Percentiles rank a stretch among this genome's conserved stretches.
Conservation (phyloP, 1,139 yeast species). For the Yamadazyma dendronema region DNA sequence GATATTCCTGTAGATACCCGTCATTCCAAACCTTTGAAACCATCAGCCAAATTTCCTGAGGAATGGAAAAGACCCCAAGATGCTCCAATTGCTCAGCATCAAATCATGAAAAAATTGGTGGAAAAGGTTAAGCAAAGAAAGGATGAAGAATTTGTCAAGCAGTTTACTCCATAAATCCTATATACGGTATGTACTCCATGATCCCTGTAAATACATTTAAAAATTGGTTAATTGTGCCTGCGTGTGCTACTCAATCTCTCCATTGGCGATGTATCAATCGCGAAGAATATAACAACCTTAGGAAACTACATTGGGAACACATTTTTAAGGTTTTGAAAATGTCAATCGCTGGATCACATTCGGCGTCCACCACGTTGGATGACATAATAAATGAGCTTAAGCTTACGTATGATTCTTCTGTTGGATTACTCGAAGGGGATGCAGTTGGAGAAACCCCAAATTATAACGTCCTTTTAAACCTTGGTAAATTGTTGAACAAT, state of each 20-base stretch:
- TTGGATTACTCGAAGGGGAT: conserved; percentile 63
- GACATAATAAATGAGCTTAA: conserved; percentile 53
- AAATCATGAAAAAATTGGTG: conserved; percentile 33
- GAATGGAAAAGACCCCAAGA: conserved; percentile 82
- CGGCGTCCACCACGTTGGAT: conserved; percentile 46
- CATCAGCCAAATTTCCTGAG: conserved; percentile 61
- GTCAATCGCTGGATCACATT: conserved; percentile 14
- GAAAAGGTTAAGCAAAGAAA: conserved; percentile 32
- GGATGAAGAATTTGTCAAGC: conserved; percentile 30
- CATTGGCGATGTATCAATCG: no score
- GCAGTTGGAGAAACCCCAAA: conserved; percentile 48
- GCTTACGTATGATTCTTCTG: conserved; percentile 55
- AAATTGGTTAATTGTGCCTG: no score
- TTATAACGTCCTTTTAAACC: conserved; percentile 40
- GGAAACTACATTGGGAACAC: no score
- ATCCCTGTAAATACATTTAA: conserved; percentile 8
- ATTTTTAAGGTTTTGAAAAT: no score
- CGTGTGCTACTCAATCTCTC: no score
- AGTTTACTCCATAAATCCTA: conserved; percentile 28
- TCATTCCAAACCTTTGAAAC: conserved; percentile 52
- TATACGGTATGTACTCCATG: no score
- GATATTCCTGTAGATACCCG: conserved; percentile 84
- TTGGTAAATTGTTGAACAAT: conserved; percentile 47
- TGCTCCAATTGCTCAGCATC: conserved; percentile 46
- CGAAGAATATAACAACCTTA: no score